Conservation (phyloP, 1,284 basidiomycete species). For the Pascua sp. region DNA sequence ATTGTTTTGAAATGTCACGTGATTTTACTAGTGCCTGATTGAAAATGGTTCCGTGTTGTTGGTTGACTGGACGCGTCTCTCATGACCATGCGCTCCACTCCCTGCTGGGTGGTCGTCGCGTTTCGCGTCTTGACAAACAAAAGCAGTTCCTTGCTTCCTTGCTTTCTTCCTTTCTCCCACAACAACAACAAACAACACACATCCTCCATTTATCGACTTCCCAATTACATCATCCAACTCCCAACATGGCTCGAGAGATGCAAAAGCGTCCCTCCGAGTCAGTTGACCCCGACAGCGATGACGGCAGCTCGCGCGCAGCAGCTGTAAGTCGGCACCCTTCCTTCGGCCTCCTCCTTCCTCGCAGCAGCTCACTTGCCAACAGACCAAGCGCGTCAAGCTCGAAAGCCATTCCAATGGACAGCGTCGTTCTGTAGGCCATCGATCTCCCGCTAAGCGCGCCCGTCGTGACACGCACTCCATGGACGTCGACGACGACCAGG, state of each 20-base stretch:
- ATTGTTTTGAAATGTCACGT: too few species aligned
- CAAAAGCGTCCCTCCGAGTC: conserved; percentile 1
- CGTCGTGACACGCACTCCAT: background rate
- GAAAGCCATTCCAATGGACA: conserved; percentile 6
- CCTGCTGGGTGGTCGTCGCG: too few species aligned
- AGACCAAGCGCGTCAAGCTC: conserved; percentile 28
- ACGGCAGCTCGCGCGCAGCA: background rate
- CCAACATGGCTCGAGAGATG: background rate
- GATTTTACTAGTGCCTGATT: too few species aligned
- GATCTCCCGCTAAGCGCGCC: background rate
- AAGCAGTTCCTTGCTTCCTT: too few species aligned
- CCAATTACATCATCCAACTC: background rate
- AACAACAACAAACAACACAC: background rate
- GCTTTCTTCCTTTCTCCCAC: too few species aligned
- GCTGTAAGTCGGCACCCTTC: background rate
- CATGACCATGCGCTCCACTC: too few species aligned
- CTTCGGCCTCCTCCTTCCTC: background rate
- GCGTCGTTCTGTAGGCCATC: background rate
- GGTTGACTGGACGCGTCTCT: too few species aligned
- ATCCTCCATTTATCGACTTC: background rate
- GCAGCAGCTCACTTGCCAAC: background rate
- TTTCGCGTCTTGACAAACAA: too few species aligned
- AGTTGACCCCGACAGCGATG: conserved; percentile 1
- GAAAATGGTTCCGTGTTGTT: too few species aligned
- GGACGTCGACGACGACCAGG: background rate